Percentiles rank a stretch among this genome's conserved stretches.
Conservation (phyloP, 2,329 filamentous ascomycete genomes). For the Colletotrichum salicis region DNA sequence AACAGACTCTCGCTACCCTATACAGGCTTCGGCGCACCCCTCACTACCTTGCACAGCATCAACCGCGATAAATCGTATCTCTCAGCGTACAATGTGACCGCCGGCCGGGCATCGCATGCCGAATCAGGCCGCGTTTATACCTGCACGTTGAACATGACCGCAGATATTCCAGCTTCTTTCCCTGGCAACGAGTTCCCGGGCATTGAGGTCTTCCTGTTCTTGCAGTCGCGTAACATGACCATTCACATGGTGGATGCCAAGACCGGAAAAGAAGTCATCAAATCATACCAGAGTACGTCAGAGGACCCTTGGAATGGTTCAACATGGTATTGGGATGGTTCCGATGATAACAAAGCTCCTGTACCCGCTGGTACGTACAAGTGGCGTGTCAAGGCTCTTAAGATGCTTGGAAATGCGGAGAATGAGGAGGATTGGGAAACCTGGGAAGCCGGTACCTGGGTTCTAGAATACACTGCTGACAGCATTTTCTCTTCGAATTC, state of each 20-base stretch:
- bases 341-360: constrained; percentile 11
- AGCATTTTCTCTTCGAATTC: neutral
- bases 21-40: constrained; percentile 14
- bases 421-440: neutral
- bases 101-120: neutral
- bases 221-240: neutral
- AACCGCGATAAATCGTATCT: constrained; percentile 8
- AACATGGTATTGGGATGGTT: constrained; percentile 21
- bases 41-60: neutral
- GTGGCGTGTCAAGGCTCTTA: constrained; percentile 8
- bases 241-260: constrained; percentile 6
- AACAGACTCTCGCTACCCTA: constrained; percentile 18
- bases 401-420: neutral
- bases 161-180: constrained; percentile 7
- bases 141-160: neutral
- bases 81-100: neutral
- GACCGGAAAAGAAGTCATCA: neutral
- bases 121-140: constrained; percentile 5
- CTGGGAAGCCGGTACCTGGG: constrained; percentile 1
- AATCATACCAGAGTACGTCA: neutral
- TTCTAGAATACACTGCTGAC: constrained; percentile 9
- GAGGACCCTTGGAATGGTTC: neutral
- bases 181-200: constrained; percentile 3
- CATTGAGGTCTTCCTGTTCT: neutral
- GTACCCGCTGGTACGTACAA: constrained; percentile 6